phyloP scores from a whole-genome alignment of 805 yeast species.

The Candida lessepsii region DNA sequence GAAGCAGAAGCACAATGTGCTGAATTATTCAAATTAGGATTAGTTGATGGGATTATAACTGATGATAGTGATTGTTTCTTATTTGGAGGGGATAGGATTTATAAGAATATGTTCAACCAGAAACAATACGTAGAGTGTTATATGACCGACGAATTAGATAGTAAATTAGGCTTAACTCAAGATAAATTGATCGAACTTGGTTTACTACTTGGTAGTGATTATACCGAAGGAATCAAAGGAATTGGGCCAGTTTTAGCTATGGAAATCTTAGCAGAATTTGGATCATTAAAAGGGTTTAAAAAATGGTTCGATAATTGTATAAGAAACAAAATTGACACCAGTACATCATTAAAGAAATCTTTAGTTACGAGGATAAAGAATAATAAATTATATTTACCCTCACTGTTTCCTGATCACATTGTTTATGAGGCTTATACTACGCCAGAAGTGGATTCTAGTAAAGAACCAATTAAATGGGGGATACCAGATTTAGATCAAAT shows the following conservation, averaged over 20 bases:
- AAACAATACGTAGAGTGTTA: constrained; percentile 89
- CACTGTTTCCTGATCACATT: constrained; percentile 64
- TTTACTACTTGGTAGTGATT: constrained; percentile 85
- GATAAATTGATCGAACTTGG: constrained; percentile 76
- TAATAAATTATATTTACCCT: constrained; percentile 55
- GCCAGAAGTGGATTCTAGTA: constrained; percentile 85
- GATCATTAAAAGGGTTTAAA: constrained; percentile 41
- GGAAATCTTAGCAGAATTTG: constrained; percentile 87
- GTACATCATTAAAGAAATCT: constrained; percentile 50
- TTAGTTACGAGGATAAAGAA: constrained; percentile 54
- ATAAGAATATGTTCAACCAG: constrained; percentile 92
- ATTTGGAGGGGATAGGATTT: constrained; percentile 83
- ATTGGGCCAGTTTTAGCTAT: constrained; percentile 92
- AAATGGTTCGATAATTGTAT: constrained; percentile 58
- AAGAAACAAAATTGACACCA: constrained; percentile 39
- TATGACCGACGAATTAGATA: constrained; percentile 53
- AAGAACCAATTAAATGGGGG: constrained; percentile 85
- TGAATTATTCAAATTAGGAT: constrained; percentile 57
- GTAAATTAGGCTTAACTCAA: constrained; percentile 64
- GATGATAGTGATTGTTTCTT: constrained; percentile 97
- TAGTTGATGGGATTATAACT: constrained; percentile 94
- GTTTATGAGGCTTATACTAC: constrained; percentile 71
- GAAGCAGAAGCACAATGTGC: constrained; percentile 99
- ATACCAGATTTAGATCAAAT: constrained; percentile 78
- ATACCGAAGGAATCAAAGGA: constrained; percentile 89